phyloP scores from a whole-genome alignment of 768 basidiomycete species.

The Lentinula raphanica region DNA sequence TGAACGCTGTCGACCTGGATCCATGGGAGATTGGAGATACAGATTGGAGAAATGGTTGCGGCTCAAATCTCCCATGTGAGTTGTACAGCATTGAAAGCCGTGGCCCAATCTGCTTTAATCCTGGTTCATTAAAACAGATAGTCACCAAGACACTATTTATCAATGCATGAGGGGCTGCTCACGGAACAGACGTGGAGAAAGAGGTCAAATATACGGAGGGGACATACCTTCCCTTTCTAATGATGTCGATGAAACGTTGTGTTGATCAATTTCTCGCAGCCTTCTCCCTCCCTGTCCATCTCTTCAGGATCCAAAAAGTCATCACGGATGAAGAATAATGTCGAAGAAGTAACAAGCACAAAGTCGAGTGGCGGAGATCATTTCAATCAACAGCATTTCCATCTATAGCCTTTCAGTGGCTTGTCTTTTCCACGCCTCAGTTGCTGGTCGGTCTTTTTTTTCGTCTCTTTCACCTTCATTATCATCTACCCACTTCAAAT shows the following conservation, averaged over 20 bases:
- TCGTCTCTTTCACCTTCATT: not conserved
- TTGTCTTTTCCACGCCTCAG: not conserved
- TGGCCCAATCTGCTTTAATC: no score
- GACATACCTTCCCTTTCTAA: not conserved
- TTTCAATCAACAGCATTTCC: not conserved
- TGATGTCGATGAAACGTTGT: not conserved
- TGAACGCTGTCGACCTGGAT: no score
- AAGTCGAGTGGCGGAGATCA: no score
- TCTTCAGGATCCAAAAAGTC: conserved; percentile 6
- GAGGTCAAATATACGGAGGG: no score
- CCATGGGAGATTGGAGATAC: no score
- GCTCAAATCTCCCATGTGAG: no score
- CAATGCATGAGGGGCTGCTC: no score
- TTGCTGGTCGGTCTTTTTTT: not conserved
- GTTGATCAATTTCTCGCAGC: not conserved
- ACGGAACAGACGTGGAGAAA: no score
- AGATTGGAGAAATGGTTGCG: no score
- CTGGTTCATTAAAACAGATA: no score
- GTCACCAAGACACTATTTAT: no score
- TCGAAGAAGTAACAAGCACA: not conserved
- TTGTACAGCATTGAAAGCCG: no score
- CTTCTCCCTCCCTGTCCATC: conserved; percentile 2
- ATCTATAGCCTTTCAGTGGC: not conserved
- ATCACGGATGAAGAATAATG: not conserved
- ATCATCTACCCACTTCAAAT: not conserved